Evolutionary conservation across 192 early-diverging fungal species (phyloP).

Genomic region (Linderina pennispora): DNA sequence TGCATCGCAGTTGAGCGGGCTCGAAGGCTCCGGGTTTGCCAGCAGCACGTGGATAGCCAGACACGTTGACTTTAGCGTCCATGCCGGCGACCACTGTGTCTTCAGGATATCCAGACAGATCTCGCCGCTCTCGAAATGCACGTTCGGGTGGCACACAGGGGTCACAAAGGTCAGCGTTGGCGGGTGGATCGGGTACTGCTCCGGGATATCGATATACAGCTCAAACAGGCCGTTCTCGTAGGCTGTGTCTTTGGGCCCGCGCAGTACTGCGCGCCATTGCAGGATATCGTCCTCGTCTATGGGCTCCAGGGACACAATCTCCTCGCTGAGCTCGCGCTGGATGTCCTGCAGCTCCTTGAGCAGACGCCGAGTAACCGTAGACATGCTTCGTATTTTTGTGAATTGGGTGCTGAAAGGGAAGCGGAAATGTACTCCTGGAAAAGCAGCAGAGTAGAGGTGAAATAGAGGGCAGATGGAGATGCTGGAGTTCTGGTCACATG

Average conservation of each 20-base stretch:
- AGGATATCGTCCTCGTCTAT: slow-evolving; percentile 37
- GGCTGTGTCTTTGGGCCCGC: slow-evolving; percentile 41
- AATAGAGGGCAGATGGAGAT: too few relatives aligned
- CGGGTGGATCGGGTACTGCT: slow-evolving; percentile 65
- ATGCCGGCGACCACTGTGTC: slow-evolving; percentile 90
- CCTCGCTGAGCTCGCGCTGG: slow-evolving; percentile 16
- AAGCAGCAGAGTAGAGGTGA: neutral
- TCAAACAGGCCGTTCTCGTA: slow-evolving; percentile 73
- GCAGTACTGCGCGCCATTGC: slow-evolving; percentile 44
- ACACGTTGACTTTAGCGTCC: slow-evolving; percentile 84
- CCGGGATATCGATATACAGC: slow-evolving; percentile 69
- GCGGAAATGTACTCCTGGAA: neutral
- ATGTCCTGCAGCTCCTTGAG: slow-evolving; percentile 54
- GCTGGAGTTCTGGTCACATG: too few relatives aligned
- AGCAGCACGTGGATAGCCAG: slow-evolving; percentile 79
- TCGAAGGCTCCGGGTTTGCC: slow-evolving; percentile 80
- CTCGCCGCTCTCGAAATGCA: slow-evolving; percentile 92
- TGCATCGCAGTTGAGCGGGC: slow-evolving; percentile 92
- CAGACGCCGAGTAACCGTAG: slow-evolving; percentile 46
- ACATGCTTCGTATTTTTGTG: slow-evolving; percentile 7
- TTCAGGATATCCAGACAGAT: slow-evolving; percentile 96
- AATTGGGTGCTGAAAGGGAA: neutral
- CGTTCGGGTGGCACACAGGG: slow-evolving; percentile 92
- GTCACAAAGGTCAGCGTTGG: slow-evolving; percentile 71
- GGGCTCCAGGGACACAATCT: slow-evolving; percentile 29